Evolutionary conservation across 1,284 basidiomycete genomes (phyloP).

Genomic region (Anthracocystis walkeri): DNA sequence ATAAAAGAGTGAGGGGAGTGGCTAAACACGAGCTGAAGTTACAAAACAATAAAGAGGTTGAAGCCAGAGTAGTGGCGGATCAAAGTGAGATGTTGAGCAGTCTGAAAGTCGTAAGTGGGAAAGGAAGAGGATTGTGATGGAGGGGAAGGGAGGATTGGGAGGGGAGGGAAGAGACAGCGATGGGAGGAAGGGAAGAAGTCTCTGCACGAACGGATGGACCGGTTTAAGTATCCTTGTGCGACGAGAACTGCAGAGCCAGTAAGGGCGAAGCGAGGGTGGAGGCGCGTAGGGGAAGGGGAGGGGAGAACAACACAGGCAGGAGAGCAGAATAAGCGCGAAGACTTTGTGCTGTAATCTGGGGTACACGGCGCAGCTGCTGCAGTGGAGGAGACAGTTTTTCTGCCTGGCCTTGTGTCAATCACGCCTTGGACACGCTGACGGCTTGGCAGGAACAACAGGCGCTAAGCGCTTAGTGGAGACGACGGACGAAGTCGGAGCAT

Average conservation of each 20-base stretch:
- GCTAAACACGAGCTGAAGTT: too few relatives aligned
- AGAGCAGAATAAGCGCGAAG: too few relatives aligned
- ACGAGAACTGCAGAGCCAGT: neutral
- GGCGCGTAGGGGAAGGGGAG: too few relatives aligned
- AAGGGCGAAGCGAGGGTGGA: too few relatives aligned
- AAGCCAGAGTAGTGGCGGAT: neutral
- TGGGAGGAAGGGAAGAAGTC: neutral
- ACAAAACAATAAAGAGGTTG: neutral
- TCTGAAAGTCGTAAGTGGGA: neutral
- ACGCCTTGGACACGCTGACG: neutral
- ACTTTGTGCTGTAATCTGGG: too few relatives aligned
- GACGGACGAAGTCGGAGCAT: neutral
- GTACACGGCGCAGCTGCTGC: too few relatives aligned
- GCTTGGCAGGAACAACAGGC: conserved; percentile 1
- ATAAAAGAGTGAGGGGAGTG: too few relatives aligned
- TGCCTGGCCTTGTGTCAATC: too few relatives aligned
- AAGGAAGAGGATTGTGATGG: neutral
- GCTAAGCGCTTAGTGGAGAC: neutral
- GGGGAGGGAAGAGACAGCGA: neutral
- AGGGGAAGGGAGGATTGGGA: neutral
- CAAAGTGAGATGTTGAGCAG: neutral
- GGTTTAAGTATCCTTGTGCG: neutral
- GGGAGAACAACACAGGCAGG: too few relatives aligned
- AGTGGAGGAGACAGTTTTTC: too few relatives aligned
- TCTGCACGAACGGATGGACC: neutral